Base-by-base conservation (phyloP, 2,329 filamentous ascomycete species). In the Teratosphaeriaceae sp. region DNA sequence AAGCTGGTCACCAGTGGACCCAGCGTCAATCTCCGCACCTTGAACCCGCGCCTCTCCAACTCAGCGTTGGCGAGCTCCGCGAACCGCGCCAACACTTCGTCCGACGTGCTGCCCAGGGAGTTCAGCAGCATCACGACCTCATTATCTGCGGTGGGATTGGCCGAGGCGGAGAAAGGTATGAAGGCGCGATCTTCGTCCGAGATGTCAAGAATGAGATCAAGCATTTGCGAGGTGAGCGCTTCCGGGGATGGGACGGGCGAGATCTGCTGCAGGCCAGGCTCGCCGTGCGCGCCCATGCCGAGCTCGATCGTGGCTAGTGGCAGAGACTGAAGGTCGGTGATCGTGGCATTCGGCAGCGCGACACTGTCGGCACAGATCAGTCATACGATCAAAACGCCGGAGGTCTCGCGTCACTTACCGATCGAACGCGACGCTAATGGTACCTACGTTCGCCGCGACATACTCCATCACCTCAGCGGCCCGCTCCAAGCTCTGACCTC, bases 281-380 rank as follows among this genome's bases (percentile, higher is more conserved):
- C 80, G 55, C 82, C 82, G 58, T 84, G 80, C 12, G 78, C 78
- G 0, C 80, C 80, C 18, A 79, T 82, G 2, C 80, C 80, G n/a
- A 83, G 67, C 57, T 81, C 79, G 26, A 82, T 60, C 44, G 78
- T 76, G 43, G 77, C 61, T 1, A 63, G 58, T 8, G 62, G 65
- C 2, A 80, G 67, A 13, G 63, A 68, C 50, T 80, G 77, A 52
- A 78, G 78, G 51, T 80, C 78, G 38, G 79, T 78, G 21, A 82
- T 65, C 0, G 75, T 79, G 2, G 76, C 75, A 35, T 63, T 64
- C 5, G 62, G 62, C n/a, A 64, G 44, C 19, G 61, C 60, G 7
- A 64, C 60, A 23, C 61, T 41, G 26, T 4, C 6, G 12, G 3
- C 16, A 19, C 3, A 5, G 7, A n/a, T 33, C 29, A 41, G 38